Evolutionary conservation across 768 basidiomycete genomes (phyloP), one percentile per base, ranked within the genome.

Genomic region (Boletellus sp.): DNA sequence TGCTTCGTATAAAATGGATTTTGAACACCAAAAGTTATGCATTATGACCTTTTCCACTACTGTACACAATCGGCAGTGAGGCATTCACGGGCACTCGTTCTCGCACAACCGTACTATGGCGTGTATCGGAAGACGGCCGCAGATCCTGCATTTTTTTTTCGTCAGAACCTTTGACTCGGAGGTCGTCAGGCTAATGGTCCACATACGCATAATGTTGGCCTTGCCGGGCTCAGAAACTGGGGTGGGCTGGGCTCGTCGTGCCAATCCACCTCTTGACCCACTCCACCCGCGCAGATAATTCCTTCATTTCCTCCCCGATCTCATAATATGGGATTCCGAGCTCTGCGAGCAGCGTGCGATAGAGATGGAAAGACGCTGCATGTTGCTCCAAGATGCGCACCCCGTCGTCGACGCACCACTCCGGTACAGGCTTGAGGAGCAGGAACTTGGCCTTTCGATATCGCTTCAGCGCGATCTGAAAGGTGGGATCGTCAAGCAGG

Each of bases 401-500:
- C 1, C 83, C 85, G 47, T 86, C 84, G 52, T 86, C 85, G 1
- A 77, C 66, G 26, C 79, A 24, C 84, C 84, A 86, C 50, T 79
- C 81, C 12, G 65, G 52, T 28, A 85, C 76, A 0, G 81, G 81
- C 2, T 63, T 70, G 34, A 86, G 66, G 20, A 86, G 70, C 16
- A 86, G 59, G 58, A 86, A 76, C 4, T 72, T 63, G n/a, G 78
- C 73, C 23, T 56, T 59, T 37, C 70, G 71, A 58, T 83, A 84
- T 26, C 58, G 56, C 12, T 66, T 62, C 26, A 84, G 61, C 1
- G 69, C 68, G 20, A 38, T 52, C 51, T 75, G 72, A 50, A 84
- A 79, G 43, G 64, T 65, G 11, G 64, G 60, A 15, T 71, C 61
- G 4, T 55, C 51, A 3, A 75, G 44, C 42, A 84, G 62, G 17